These are phyloP conservation scores for Monilinia fructicola DNA, from an alignment of 2,329 filamentous ascomycete species.

Conservation along the genomic window DNA sequence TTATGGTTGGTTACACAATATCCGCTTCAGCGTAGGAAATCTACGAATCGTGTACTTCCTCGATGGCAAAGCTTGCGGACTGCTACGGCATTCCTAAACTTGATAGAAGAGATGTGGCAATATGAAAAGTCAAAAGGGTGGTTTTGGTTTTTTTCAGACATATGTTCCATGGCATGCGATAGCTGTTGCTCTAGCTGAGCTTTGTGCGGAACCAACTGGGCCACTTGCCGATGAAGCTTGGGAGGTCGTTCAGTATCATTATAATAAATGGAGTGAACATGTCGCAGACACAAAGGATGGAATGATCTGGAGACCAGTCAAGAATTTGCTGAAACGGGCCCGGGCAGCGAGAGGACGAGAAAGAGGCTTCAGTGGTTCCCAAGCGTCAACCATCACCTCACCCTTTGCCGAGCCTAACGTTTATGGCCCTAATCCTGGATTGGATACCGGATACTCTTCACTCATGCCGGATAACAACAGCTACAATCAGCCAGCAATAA, in stretches of 20 bases:
- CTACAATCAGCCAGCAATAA: neutral
- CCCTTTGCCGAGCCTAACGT: neutral
- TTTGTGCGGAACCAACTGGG: slow-evolving; percentile 48
- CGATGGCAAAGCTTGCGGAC: slow-evolving; percentile 42
- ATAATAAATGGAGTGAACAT: slow-evolving; percentile 45
- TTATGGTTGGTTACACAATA: slow-evolving; percentile 50
- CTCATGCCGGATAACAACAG: neutral
- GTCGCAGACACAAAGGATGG: slow-evolving; percentile 53
- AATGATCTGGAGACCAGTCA: slow-evolving; percentile 54
- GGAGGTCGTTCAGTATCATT: slow-evolving; percentile 49
- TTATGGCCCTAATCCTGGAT: neutral
- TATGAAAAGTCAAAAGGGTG: slow-evolving; percentile 42
- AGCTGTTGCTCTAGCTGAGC: slow-evolving; percentile 52
- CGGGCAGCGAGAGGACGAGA: slow-evolving; percentile 40
- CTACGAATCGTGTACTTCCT: slow-evolving; percentile 8
- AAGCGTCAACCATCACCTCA: neutral
- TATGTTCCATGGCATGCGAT: slow-evolving; percentile 58
- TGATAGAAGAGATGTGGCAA: slow-evolving; percentile 6
- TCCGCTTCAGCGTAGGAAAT: slow-evolving; percentile 34
- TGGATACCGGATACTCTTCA: neutral
- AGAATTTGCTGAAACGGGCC: slow-evolving; percentile 53
- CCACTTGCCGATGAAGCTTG: slow-evolving; percentile 44
- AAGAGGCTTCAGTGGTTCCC: slow-evolving; percentile 6
- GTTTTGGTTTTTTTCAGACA: slow-evolving; percentile 50
- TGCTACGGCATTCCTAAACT: slow-evolving; percentile 45